These are phyloP conservation scores for Vitis rupestris DNA, from an alignment of 164 flowering plant species.

Conservation along the genomic window DNA sequence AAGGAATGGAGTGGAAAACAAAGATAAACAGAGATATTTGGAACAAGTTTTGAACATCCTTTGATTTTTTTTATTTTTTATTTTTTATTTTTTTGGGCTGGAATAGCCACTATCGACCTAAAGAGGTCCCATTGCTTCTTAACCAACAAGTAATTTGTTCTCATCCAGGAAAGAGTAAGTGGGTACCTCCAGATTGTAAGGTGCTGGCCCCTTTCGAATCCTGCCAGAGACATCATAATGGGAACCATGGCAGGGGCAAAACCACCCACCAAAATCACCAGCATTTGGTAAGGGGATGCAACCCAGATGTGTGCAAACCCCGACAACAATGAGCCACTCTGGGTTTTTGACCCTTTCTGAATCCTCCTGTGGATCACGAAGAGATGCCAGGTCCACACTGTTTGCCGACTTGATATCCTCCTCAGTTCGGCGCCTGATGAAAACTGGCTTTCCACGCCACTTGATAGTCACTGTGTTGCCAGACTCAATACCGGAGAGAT, in stretches of 20 bases:
- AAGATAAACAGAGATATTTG: neutral
- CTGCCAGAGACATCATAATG: slow-evolving; percentile 54
- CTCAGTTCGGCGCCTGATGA: slow-evolving; percentile 52
- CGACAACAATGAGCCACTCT: slow-evolving; percentile 48
- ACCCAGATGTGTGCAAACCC: slow-evolving; percentile 54
- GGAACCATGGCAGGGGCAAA: slow-evolving; percentile 62
- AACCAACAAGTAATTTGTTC: slow-evolving; percentile 42
- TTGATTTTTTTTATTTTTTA: neutral
- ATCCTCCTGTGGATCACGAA: slow-evolving; percentile 52
- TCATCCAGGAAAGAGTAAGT: slow-evolving; percentile 49
- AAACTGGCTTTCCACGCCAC: slow-evolving; percentile 65
- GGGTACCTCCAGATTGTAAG: slow-evolving; percentile 53
- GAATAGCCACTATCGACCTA: neutral
- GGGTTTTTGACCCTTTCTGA: slow-evolving; percentile 46
- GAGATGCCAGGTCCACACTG: slow-evolving; percentile 44
- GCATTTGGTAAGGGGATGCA: slow-evolving; percentile 59
- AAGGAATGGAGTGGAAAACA: too few species aligned
- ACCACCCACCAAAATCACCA: slow-evolving; percentile 58
- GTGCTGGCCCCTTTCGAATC: slow-evolving; percentile 57
- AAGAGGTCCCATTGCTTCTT: neutral
- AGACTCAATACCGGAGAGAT: slow-evolving; percentile 50
- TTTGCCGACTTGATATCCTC: slow-evolving; percentile 53
- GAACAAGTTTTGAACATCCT: neutral
- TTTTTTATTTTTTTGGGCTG: neutral
- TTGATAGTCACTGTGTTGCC: slow-evolving; percentile 51